Conservation (phyloP, 306 rosid species). For the Abrus pulchellus region DNA sequence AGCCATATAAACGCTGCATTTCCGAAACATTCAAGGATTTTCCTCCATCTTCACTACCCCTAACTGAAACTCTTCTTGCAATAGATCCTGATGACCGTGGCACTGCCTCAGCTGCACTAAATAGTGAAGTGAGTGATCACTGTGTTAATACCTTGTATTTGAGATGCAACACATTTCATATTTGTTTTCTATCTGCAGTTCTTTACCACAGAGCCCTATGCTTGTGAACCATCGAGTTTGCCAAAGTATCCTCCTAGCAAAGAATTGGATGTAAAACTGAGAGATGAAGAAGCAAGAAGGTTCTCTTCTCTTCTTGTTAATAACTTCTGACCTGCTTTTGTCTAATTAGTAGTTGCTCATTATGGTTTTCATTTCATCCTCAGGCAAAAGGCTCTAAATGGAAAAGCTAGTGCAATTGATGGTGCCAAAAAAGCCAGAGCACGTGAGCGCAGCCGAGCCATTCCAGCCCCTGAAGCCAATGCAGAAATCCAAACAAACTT, state of each 20-base stretch:
- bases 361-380: constrained; percentile 43
- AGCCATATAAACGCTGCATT: constrained; percentile 84
- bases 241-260: constrained; percentile 98
- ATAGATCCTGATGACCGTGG: constrained; percentile 80
- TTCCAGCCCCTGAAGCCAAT: constrained; percentile 97
- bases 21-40: constrained; percentile 86
- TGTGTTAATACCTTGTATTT: constrained; percentile 42
- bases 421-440: constrained; percentile 70
- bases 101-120: constrained; percentile 73
- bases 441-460: constrained; percentile 88
- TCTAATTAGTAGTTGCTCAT: constrained; percentile 31
- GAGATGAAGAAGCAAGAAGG: constrained; percentile 99
- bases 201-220: constrained; percentile 80
- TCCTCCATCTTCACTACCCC: constrained; percentile 75
- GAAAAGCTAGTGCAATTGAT: constrained; percentile 75
- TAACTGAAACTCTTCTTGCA: constrained; percentile 84
- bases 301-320: constrained; percentile 46
- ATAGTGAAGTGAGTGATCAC: constrained; percentile 77
- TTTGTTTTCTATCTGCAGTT: constrained; percentile 67
- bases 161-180: constrained; percentile 39
- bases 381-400: constrained; percentile 84
- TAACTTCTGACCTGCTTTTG: constrained; percentile 39
- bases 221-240: constrained; percentile 92
- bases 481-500: constrained; percentile 93
- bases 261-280: constrained; percentile 90